Base-by-base conservation (phyloP, 2,329 filamentous ascomycete genomes). In the Ophiostoma ips region DNA sequence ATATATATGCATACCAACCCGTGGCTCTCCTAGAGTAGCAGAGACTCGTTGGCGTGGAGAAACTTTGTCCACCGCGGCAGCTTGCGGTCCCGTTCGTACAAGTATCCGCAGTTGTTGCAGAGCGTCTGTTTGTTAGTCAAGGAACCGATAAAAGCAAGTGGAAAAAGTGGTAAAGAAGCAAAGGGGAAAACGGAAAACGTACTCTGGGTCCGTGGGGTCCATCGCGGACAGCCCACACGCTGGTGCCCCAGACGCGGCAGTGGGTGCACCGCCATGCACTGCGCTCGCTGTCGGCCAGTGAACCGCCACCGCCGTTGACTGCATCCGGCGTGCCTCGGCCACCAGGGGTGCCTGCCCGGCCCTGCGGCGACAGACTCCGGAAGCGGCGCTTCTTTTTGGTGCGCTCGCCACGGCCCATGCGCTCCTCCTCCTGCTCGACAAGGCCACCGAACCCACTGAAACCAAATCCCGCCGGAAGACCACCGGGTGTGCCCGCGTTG, bases 311-410 rank as follows among this genome's bases (percentile, higher is more conserved):
- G 36, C 82, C 77, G 30, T 45, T 45, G 11, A 80, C 81, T 18
- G 81, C 77, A 57, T 94, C 89, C 1, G 88, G 89, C 1, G 89
- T 95, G 11, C 84, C 85, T 51, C 89, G 72, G 7, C 76, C 81
- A 51, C 78, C 80, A 2, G 79, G 81, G 6, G 83, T 85, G 15
- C 75, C 75, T 33, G 75, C 70, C 55, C 81, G 75, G n/a, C 76
- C 84, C 18, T 81, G 67, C 0, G 92, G 90, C 61, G 87, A 94
- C 55, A 95, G 66, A 64, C 88, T 94, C 57, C 89, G 78, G 70
- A 95, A 94, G 24, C 89, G 77, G 56, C 86, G 77, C 77, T 95
- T 95, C 73, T 94, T 94, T 75, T 95, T 96, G 59, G 84, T 92
- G 43, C 90, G 73, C 67, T 95, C 90, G 21, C 90, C 90, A 50